Percentiles rank a stretch among this genome's conserved stretches.
Conservation (phyloP, 192 early-diverging fungal genomes). For the Chytriomyces confervae region DNA sequence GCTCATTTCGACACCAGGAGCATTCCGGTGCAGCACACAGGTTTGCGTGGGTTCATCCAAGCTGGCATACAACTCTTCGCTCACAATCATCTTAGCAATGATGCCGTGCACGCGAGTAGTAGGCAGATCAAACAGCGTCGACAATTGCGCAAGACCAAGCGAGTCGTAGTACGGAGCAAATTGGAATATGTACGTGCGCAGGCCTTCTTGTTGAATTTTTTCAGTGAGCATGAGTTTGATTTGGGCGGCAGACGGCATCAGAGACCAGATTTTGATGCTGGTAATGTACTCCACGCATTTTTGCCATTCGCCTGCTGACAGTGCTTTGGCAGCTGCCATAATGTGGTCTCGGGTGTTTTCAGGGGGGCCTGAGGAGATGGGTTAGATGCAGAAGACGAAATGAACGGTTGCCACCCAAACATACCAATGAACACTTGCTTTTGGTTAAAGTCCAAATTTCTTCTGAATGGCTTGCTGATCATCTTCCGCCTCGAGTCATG, state of each 20-base stretch:
- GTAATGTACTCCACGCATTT: slow-evolving; percentile 80
- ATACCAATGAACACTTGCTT: slow-evolving; percentile 90
- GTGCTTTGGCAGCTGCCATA: slow-evolving; percentile 93
- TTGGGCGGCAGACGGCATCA: slow-evolving; percentile 78
- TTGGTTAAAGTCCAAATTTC: slow-evolving; percentile 93
- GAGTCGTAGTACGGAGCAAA: slow-evolving; percentile 91
- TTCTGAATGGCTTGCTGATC: slow-evolving; percentile 90
- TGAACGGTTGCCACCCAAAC: slow-evolving; percentile 24
- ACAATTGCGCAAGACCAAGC: slow-evolving; percentile 80
- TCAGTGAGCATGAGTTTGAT: slow-evolving; percentile 89
- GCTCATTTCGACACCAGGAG: slow-evolving; percentile 61
- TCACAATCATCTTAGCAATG: slow-evolving; percentile 93
- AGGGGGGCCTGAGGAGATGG: slow-evolving; percentile 69
- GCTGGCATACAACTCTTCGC: slow-evolving; percentile 87
- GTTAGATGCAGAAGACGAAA: slow-evolving; percentile 14
- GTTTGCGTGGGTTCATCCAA: slow-evolving; percentile 83
- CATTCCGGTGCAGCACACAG: slow-evolving; percentile 75
- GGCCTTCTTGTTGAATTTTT: slow-evolving; percentile 95
- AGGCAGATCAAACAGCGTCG: slow-evolving; percentile 87
- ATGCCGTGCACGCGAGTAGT: slow-evolving; percentile 69
- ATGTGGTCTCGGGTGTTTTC: slow-evolving; percentile 99
- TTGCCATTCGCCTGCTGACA: slow-evolving; percentile 94
- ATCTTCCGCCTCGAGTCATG: slow-evolving; percentile 68
- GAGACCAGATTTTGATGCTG: slow-evolving; percentile 96
- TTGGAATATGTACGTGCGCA: slow-evolving; percentile 95